These are phyloP conservation scores for Ciborinia camelliae DNA, from an alignment of 2,329 filamentous ascomycete species.

Conservation along the genomic window DNA sequence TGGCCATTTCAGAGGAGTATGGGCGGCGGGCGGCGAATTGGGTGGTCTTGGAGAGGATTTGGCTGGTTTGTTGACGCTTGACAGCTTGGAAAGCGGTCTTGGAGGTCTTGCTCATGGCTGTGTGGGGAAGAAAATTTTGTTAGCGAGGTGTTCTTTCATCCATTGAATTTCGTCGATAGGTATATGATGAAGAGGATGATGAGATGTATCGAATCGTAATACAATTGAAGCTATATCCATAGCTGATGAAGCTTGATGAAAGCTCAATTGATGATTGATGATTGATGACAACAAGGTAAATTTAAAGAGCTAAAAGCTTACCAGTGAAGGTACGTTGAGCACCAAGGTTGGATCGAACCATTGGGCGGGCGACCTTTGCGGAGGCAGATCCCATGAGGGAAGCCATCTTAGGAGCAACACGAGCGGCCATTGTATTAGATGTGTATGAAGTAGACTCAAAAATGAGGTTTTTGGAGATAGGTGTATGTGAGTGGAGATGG, in stretches of 20 bases:
- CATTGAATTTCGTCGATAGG: slow-evolving; percentile 8
- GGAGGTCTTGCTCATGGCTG: slow-evolving; percentile 40
- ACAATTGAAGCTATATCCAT: slow-evolving; percentile 7
- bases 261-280: slow-evolving; percentile 16
- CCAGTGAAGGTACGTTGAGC: slow-evolving; percentile 73
- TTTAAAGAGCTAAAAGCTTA: slow-evolving; percentile 44
- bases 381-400: slow-evolving; percentile 59
- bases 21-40: slow-evolving; percentile 47
- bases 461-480: slow-evolving; percentile 23
- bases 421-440: slow-evolving; percentile 76
- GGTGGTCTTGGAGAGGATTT: slow-evolving; percentile 56
- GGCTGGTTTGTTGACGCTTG: slow-evolving; percentile 69
- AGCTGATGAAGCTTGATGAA: slow-evolving; percentile 8
- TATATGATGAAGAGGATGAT: not conserved
- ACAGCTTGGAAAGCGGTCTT: slow-evolving; percentile 39
- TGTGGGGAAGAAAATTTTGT: slow-evolving; percentile 27
- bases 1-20: slow-evolving; percentile 85
- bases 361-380: slow-evolving; percentile 74
- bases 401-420: slow-evolving; percentile 75
- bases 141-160: slow-evolving; percentile 27
- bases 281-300: slow-evolving; percentile 16
- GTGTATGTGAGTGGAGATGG: slow-evolving; percentile 18
- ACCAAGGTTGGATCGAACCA: slow-evolving; percentile 58
- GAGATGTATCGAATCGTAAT: slow-evolving; percentile 2
- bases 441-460: slow-evolving; percentile 20